phyloP scores from a whole-genome alignment of 2,329 filamentous ascomycete species.

The Pyrenophora seminiperda region DNA sequence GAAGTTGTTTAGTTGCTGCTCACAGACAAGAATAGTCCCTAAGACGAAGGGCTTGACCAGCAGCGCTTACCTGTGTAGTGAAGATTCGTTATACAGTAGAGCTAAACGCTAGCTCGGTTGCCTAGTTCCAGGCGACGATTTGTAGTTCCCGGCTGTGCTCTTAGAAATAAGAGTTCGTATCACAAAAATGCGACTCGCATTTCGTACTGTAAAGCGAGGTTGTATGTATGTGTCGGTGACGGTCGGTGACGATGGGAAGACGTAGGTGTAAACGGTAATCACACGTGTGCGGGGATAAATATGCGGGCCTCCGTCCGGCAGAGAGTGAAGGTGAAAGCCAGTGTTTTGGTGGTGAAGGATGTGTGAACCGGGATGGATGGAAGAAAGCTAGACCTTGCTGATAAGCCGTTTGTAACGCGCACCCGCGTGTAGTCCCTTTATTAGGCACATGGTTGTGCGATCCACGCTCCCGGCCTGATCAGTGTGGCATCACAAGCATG shows the following conservation, averaged over 20 bases:
- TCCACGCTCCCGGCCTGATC: conserved; percentile 3
- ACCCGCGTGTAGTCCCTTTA: not conserved
- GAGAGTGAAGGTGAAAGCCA: not conserved
- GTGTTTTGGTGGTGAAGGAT: too few species aligned
- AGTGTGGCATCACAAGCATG: not conserved
- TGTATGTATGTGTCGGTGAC: too few species aligned
- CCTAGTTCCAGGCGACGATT: too few species aligned
- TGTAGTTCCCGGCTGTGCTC: not conserved
- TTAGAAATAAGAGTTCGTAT: not conserved
- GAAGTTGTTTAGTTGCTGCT: not conserved
- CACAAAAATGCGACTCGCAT: conserved; percentile 8
- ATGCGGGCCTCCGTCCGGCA: conserved; percentile 2
- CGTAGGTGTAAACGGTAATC: not conserved
- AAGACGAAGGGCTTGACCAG: not conserved
- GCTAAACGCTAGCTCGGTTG: not conserved
- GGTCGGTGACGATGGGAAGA: too few species aligned
- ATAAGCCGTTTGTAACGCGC: conserved; percentile 13
- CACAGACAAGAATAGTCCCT: not conserved
- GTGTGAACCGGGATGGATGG: not conserved
- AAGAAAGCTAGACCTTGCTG: not conserved
- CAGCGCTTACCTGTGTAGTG: not conserved
- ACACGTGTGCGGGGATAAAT: not conserved
- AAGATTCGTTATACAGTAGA: not conserved
- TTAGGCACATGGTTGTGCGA: not conserved
- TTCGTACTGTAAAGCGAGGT: not conserved